Evolutionary conservation across 1,139 yeast genomes (phyloP).

Genomic region (Debaryomyces subglobosus): DNA sequence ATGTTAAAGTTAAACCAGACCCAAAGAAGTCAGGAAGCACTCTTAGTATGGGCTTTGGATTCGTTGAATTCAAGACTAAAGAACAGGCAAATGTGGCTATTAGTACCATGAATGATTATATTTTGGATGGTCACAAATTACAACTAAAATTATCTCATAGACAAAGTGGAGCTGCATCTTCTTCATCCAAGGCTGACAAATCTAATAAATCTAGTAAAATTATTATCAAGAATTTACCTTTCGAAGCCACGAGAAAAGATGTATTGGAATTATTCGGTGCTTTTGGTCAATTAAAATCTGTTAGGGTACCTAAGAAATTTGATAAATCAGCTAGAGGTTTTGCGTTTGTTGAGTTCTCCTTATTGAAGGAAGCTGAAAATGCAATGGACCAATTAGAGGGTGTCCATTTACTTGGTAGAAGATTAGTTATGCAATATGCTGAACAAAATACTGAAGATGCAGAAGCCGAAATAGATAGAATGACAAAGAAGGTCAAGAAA

Average conservation of each 20-base stretch:
- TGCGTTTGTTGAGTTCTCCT: conserved; percentile 91
- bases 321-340: conserved; percentile 96
- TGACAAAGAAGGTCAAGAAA: conserved; percentile 82
- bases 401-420: conserved; percentile 94
- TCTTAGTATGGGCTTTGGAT: conserved; percentile 96
- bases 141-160: conserved; percentile 89
- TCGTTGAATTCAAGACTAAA: conserved; percentile 81
- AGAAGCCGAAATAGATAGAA: conserved; percentile 85
- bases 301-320: conserved; percentile 94
- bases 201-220: conserved; percentile 62
- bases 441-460: conserved; percentile 79
- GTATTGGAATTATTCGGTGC: conserved; percentile 88
- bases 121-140: conserved; percentile 85
- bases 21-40: conserved; percentile 66
- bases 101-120: conserved; percentile 70
- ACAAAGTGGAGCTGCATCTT: conserved; percentile 40
- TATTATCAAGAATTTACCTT: conserved; percentile 94
- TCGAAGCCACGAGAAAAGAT: conserved; percentile 93
- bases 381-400: conserved; percentile 97
- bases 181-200: conserved; percentile 35
- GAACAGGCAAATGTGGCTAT: conserved; percentile 82
- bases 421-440: conserved; percentile 94
- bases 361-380: conserved; percentile 89
- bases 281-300: conserved; percentile 92
- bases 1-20: conserved; percentile 87